Evolutionary conservation across 176 grass and related monocot genomes (phyloP), one percentile per base, ranked within the genome.

Genomic region (Carex pumila): DNA sequence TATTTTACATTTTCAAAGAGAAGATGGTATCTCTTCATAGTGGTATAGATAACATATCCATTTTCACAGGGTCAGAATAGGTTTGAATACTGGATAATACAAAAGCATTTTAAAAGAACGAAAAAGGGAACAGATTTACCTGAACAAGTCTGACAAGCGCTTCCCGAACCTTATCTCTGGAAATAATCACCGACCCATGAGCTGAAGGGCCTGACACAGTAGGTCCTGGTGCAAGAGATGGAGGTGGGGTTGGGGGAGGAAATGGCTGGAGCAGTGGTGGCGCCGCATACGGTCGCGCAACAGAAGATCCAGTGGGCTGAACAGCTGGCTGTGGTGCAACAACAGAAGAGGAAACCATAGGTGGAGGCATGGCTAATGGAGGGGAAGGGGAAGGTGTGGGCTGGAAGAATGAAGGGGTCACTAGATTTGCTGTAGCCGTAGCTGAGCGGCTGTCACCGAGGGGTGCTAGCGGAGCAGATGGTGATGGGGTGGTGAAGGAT

Each of bases 81-180:
- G 50, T 74, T 55, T 1, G 12, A 34, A 50, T 78, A 34, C 52
- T 55, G 22, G 73, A 52, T 63, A 66, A 55, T 32, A 55, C 31
- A 5, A 30, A 55, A 56, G 21, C 25, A 74, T 56, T 78, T 25
- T 25, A 78, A 78, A 9, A 57, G 25, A 52, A 56, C 21, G 25
- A 57, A 17, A 32, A 17, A 56, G 31, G 18, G 31, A 78, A 78
- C 13, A 31, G 34, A 12, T 25, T 25, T 63, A 97, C 94, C 90
- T 94, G 92, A 80, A 91, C 88, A 80, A 94, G 94, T 87, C 86
- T 97, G 30, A 80, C 41, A 25, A 97, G 30, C 62, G 88, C 88
- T 6, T 91, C 90, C 64, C 91, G 91, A 87, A 97, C 81, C 82
- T 85, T 91, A 67, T 97, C 94, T 84, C 92, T 94, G 0, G 85